Base-by-base conservation (phyloP, 768 basidiomycete species). In the Paxillus rubicundulus region DNA sequence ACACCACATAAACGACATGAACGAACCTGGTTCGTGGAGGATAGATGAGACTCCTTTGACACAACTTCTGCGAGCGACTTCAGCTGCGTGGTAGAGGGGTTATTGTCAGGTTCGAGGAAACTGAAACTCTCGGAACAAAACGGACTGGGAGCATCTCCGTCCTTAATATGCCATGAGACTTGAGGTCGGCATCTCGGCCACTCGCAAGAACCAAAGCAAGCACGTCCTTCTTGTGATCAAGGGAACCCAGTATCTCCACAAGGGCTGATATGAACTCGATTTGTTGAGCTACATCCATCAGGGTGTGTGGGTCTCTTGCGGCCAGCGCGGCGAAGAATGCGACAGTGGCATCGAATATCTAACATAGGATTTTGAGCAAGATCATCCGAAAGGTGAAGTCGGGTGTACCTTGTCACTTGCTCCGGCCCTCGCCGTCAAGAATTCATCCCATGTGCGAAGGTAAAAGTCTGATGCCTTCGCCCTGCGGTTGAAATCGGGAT, bases 391-490 rank as follows among this genome's bases (percentile, higher is more conserved):
- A 30, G 33, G n/a, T 14, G 28, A 34, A 45, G 18, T 49, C 8
- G 40, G 67, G 76, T 71, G 61, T 68, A 75, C 80, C 61, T 86
- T 89, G 56, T 87, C 83, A 6, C 77, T 79, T 37, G 69, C 69
- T 2, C 84, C 84, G 14, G 77, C 85, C 3, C 83, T 84, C 2
- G 84, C 81, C 8, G 70, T 72, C 39, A 75, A 62, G 34, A 92
- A 73, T 10, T 82, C 74, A 48, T 85, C 81, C 87, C 88, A 93
- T 2, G 86, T 82, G 36, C 77, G 79, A 13, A 72, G 68, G 24
- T 85, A 75, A 53, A 91, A 89, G 61, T 92, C 89, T 0, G 88
- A 81, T 0, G 85, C 82, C 58, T 85, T 88, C 3, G 89, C 88
- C 59, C 86, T 86, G 4, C 90, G 82, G n/a, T 81, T 75, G 61